Percentiles rank a stretch among this genome's conserved stretches.
phyloP scores from a whole-genome alignment of 495 filamentous ascomycete species.

The Penicillium malachiteum region DNA sequence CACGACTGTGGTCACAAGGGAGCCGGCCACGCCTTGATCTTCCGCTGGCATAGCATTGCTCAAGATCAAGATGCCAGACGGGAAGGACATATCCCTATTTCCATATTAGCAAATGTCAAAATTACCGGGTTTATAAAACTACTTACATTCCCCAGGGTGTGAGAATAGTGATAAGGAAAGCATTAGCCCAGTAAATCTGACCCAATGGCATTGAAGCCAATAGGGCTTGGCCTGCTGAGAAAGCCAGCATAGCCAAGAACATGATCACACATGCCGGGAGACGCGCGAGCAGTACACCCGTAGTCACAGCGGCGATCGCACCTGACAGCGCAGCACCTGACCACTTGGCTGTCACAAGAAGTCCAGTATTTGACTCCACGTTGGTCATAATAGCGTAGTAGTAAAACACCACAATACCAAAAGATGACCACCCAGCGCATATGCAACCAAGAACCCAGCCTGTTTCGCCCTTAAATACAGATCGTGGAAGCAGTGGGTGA shows the following conservation, averaged over 20 bases:
- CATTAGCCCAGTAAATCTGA: slow-evolving; percentile 46
- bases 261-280: slow-evolving; percentile 47
- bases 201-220: slow-evolving; percentile 34
- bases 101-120: slow-evolving; percentile 6
- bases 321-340: slow-evolving; percentile 39
- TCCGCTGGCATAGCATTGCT: slow-evolving; percentile 32
- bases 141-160: slow-evolving; percentile 58
- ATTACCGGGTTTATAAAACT: slow-evolving; percentile 25
- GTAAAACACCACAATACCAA: slow-evolving; percentile 53
- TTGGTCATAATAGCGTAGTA: slow-evolving; percentile 39
- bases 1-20: slow-evolving; percentile 62
- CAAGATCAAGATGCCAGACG: slow-evolving; percentile 36
- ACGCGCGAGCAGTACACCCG: slow-evolving; percentile 40
- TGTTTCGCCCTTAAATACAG: slow-evolving; percentile 46
- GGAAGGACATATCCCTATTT: slow-evolving; percentile 39
- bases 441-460: slow-evolving; percentile 57
- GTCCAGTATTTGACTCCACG: slow-evolving; percentile 30
- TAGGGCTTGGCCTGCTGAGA: slow-evolving; percentile 38
- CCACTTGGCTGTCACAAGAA: slow-evolving; percentile 38
- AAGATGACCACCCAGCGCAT: slow-evolving; percentile 56
- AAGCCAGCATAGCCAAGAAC: slow-evolving; percentile 45
- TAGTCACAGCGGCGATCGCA: slow-evolving; percentile 39
- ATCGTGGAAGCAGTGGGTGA: slow-evolving; percentile 54
- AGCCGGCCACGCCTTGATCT: slow-evolving; percentile 53
- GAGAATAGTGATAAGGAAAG: slow-evolving; percentile 47